Evolutionary conservation across 805 yeast genomes (phyloP).

Genomic region (Cyberlindnera amylophila): DNA sequence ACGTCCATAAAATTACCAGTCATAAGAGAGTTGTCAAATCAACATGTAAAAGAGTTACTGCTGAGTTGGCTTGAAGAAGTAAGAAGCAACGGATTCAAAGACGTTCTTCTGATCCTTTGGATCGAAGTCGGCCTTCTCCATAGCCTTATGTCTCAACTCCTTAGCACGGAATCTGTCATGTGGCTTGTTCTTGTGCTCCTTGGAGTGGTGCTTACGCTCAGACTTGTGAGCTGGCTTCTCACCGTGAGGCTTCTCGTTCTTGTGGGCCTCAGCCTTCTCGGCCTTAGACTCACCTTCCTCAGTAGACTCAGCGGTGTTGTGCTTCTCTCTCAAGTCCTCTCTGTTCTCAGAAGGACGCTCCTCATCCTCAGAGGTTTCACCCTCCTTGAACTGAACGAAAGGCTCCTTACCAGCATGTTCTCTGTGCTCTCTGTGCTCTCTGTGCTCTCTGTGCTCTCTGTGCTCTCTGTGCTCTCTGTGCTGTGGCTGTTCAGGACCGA

Average conservation of each 20-base stretch:
- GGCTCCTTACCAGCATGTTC: too few species aligned
- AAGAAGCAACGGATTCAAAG: constrained; percentile 1
- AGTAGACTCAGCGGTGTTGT: not conserved
- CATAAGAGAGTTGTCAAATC: too few species aligned
- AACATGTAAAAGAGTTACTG: too few species aligned
- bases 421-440: too few species aligned
- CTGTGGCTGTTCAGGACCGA: constrained; percentile 1
- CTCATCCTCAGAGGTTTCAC: not conserved
- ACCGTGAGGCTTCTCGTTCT: not conserved
- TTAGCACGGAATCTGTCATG: constrained; percentile 12
- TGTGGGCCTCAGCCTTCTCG: not conserved
- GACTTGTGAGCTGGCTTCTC: not conserved
- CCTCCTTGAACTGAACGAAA: constrained; percentile 1
- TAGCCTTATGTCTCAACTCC: constrained; percentile 8
- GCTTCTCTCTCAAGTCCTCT: not conserved
- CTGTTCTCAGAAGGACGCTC: too few species aligned
- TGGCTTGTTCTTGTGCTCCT: constrained; percentile 1
- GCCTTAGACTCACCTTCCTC: not conserved
- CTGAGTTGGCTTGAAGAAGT: constrained; percentile 5
- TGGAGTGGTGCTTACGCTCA: not conserved
- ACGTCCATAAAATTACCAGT: too few species aligned
- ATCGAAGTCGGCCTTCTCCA: not conserved
- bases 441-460: constrained; percentile 1
- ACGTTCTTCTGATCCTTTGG: not conserved
- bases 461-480: too few species aligned